These are phyloP conservation scores for Aspergillus viridinutans DNA, from an alignment of 2,329 filamentous ascomycete genomes.

Conservation along the genomic window DNA sequence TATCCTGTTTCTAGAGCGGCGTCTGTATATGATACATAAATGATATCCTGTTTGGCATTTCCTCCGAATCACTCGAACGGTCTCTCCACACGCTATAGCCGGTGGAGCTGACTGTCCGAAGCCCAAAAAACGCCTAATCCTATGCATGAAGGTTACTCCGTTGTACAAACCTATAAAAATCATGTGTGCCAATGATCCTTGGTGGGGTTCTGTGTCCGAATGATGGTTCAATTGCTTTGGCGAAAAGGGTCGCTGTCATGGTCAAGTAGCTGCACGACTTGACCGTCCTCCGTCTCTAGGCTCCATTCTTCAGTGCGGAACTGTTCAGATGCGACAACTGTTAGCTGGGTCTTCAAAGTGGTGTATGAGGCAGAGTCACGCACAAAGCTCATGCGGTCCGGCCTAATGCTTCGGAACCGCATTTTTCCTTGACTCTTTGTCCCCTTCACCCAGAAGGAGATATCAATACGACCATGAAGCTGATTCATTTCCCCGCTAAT, in stretches of 20 bases:
- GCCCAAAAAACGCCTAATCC: constrained; percentile 18
- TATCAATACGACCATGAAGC: constrained; percentile 84
- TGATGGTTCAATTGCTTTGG: constrained; percentile 41
- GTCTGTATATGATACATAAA: constrained; percentile 39
- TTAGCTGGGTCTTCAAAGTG: constrained; percentile 5
- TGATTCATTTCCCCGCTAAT: constrained; percentile 88
- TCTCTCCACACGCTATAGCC: neutral
- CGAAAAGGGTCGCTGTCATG: constrained; percentile 66
- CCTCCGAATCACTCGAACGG: neutral
- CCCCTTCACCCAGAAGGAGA: constrained; percentile 81
- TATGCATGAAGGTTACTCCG: constrained; percentile 11
- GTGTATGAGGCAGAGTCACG: constrained; percentile 28
- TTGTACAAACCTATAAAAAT: constrained; percentile 19
- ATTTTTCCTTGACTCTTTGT: constrained; percentile 67
- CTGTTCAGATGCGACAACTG: constrained; percentile 30
- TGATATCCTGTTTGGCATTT: constrained; percentile 28
- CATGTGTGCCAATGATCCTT: neutral
- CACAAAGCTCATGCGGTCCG: constrained; percentile 57
- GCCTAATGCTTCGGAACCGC: constrained; percentile 73
- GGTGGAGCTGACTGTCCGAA: constrained; percentile 3
- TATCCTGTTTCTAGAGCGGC: constrained; percentile 34
- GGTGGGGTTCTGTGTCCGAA: neutral
- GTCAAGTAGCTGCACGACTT: constrained; percentile 70
- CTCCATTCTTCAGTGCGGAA: constrained; percentile 93
- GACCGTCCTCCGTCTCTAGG: constrained; percentile 63